Evolutionary conservation across 306 rosid species (phyloP).

Genomic region (Pterocarpus santalinus): DNA sequence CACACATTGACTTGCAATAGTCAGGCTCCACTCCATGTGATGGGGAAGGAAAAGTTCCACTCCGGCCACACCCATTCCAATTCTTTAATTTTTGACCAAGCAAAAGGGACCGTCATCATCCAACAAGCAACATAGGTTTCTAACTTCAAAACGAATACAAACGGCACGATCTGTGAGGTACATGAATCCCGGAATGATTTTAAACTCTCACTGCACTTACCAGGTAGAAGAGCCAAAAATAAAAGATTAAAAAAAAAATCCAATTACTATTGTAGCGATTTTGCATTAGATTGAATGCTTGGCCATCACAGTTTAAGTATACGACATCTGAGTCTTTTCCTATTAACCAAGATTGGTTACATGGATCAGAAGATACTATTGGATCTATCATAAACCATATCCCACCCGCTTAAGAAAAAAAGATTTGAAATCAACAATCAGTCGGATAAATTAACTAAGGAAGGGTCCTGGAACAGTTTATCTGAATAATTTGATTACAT

Average conservation of each 20-base stretch:
- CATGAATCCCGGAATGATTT: neutral
- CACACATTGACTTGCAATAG: neutral
- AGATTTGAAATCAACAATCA: neutral
- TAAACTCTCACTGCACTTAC: neutral
- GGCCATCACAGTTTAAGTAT: neutral
- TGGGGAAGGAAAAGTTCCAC: neutral
- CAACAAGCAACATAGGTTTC: neutral
- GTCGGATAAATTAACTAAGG: neutral
- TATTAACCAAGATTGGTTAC: no score
- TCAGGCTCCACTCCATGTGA: neutral
- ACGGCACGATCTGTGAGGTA: neutral
- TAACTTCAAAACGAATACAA: neutral
- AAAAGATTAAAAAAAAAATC: neutral
- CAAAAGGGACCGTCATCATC: neutral
- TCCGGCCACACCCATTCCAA: neutral
- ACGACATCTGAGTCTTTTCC: no score
- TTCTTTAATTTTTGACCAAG: neutral
- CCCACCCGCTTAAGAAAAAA: neutral
- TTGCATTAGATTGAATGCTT: neutral
- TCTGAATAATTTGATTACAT: constrained; percentile 32
- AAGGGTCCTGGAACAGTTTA: neutral
- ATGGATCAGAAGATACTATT: neutral
- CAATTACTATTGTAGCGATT: neutral
- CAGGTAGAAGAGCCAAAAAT: neutral
- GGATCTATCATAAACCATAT: neutral